Evolutionary conservation across 805 yeast species (phyloP).

Genomic region (Ogataea neopini): DNA sequence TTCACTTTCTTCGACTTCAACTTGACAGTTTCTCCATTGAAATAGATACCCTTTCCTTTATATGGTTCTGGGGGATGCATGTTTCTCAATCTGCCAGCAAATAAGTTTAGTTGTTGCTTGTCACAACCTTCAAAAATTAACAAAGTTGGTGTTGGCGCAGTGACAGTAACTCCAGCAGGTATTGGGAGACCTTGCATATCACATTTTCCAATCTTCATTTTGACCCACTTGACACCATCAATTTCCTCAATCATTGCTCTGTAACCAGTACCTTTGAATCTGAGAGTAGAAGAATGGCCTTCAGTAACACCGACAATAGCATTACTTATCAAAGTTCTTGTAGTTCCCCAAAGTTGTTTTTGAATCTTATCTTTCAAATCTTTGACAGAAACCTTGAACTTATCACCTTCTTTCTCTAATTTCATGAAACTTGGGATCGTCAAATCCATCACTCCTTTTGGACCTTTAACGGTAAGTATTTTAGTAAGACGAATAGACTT

Average conservation of each 20-base stretch:
- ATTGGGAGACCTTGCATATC: constrained; percentile 72
- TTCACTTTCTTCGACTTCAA: constrained; percentile 92
- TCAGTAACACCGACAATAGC: constrained; percentile 86
- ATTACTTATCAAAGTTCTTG: constrained; percentile 75
- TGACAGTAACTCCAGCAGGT: constrained; percentile 74
- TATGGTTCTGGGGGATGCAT: constrained; percentile 97
- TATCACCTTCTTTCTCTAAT: constrained; percentile 40
- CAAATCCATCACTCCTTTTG: constrained; percentile 66
- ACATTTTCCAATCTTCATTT: constrained; percentile 86
- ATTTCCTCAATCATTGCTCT: constrained; percentile 75
- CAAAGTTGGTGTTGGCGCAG: constrained; percentile 83
- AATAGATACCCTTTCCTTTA: constrained; percentile 96
- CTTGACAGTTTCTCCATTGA: constrained; percentile 86
- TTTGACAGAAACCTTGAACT: constrained; percentile 40
- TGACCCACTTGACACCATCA: constrained; percentile 55
- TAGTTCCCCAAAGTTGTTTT: constrained; percentile 93
- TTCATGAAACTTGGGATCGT: constrained; percentile 73
- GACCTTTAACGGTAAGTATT: constrained; percentile 67
- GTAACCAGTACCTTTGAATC: constrained; percentile 96
- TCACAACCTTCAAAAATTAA: constrained; percentile 83
- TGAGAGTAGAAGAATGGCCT: constrained; percentile 85
- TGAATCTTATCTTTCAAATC: constrained; percentile 71
- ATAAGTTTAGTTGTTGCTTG: constrained; percentile 81
- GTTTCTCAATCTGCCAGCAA: constrained; percentile 85
- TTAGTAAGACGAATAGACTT: constrained; percentile 57